These are phyloP conservation scores for Metschnikowia lochheadii DNA, from an alignment of 805 yeast genomes.

Conservation along the genomic window DNA sequence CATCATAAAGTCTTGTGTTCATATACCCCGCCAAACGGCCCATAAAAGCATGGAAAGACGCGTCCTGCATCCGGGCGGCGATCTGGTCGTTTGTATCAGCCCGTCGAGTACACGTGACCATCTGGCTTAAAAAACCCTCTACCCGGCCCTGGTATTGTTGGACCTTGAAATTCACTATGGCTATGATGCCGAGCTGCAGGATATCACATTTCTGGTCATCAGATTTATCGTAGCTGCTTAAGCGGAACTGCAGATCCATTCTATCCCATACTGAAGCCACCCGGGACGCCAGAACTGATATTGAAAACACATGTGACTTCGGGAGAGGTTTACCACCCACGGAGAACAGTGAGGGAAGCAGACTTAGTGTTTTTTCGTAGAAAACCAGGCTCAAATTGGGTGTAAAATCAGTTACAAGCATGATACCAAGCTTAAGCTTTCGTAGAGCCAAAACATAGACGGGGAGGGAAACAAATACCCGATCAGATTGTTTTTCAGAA, in stretches of 20 bases:
- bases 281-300: constrained; percentile 5
- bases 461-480: constrained; percentile 7
- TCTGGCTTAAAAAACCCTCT: constrained; percentile 11
- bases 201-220: constrained; percentile 2
- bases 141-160: constrained; percentile 5
- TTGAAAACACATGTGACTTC: constrained; percentile 7
- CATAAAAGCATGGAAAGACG: constrained; percentile 1
- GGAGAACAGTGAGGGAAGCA: constrained; percentile 6
- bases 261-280: constrained; percentile 5
- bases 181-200: constrained; percentile 7
- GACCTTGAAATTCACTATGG: constrained; percentile 5
- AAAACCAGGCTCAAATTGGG: constrained; percentile 8
- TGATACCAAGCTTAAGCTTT: constrained; percentile 6
- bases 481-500: neutral
- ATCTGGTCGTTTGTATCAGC: neutral
- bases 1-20: constrained; percentile 1
- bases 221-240: neutral
- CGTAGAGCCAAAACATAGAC: constrained; percentile 14
- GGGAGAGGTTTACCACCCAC: constrained; percentile 5
- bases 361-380: neutral
- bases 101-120: constrained; percentile 1
- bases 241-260: constrained; percentile 3
- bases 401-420: constrained; percentile 19
- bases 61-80: neutral
- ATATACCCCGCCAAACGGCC: constrained; percentile 4